A percentile compares a stretch with the other conserved stretches of the same genome.
Evolutionary conservation across 2,329 filamentous ascomycete genomes (phyloP).

Genomic region (Zarea fungicola): DNA sequence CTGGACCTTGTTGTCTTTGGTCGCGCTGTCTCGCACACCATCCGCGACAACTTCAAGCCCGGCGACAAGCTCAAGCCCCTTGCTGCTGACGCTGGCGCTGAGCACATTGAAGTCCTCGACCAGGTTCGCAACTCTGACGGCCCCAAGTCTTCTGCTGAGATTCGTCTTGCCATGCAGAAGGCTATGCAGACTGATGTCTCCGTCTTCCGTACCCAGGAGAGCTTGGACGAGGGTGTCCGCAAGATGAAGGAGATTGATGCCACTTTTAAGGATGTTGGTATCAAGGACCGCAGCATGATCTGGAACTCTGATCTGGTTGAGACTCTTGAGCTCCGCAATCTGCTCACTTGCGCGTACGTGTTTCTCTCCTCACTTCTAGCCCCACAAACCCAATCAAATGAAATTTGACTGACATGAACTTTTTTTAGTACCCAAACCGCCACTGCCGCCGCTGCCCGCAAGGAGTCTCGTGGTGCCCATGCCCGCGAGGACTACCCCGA

Average conservation of each 20-base stretch:
- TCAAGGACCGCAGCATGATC: constrained; percentile 99
- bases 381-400: not conserved
- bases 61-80: constrained; percentile 75
- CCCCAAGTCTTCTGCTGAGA: constrained; percentile 80
- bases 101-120: constrained; percentile 83
- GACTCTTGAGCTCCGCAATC: constrained; percentile 89
- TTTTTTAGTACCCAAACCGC: constrained; percentile 75
- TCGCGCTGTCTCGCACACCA: constrained; percentile 93
- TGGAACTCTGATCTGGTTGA: constrained; percentile 98
- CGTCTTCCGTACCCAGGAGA: constrained; percentile 93
- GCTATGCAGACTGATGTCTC: constrained; percentile 96
- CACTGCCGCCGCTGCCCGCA: constrained; percentile 81
- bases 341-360: constrained; percentile 92
- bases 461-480: constrained; percentile 96
- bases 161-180: constrained; percentile 93
- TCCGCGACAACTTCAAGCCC: constrained; percentile 88
- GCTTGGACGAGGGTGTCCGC: constrained; percentile 85
- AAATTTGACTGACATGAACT: constrained; percentile 12
- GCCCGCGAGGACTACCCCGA: constrained; percentile 96
- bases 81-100: constrained; percentile 78
- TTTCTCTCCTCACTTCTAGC: not conserved
- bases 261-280: constrained; percentile 76
- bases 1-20: constrained; percentile 97
- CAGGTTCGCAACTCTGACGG: constrained; percentile 77
- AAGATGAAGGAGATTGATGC: constrained; percentile 82